These are phyloP conservation scores for Asterochloris sp. DNA, from an alignment of 139 green algal species.

Conservation along the genomic window DNA sequence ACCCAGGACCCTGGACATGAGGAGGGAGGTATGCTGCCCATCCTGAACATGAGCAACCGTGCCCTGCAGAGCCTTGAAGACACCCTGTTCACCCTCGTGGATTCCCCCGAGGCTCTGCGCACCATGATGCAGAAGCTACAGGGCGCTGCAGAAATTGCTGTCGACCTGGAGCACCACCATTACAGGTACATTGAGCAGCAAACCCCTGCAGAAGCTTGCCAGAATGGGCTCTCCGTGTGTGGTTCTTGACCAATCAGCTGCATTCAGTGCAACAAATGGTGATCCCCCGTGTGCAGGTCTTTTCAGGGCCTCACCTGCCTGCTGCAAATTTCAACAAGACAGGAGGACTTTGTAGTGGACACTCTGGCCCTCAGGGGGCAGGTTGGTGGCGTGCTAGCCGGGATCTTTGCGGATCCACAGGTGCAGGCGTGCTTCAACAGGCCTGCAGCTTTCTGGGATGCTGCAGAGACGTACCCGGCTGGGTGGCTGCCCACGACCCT, in stretches of 20 bases:
- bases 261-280: not conserved
- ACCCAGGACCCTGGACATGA: not conserved
- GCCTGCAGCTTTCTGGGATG: not conserved
- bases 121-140: slow-evolving; percentile 44
- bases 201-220: not conserved
- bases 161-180: slow-evolving; percentile 90
- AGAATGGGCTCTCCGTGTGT: not conserved
- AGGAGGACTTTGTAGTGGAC: slow-evolving; percentile 86
- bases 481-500: not conserved
- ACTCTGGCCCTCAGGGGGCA: slow-evolving; percentile 61
- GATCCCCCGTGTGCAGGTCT: not conserved
- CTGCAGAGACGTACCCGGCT: too few relatives aligned
- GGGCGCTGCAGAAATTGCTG: slow-evolving; percentile 53
- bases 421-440: not conserved
- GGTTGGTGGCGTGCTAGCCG: slow-evolving; percentile 45
- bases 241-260: not conserved
- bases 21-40: not conserved
- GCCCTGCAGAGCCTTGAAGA: slow-evolving; percentile 34
- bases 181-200: slow-evolving; percentile 37
- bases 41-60: not conserved
- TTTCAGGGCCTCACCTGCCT: slow-evolving; percentile 89
- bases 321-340: slow-evolving; percentile 86
- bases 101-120: slow-evolving; percentile 38
- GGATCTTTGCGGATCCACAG: slow-evolving; percentile 61
- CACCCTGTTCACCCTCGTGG: slow-evolving; percentile 54